A percentile compares a stretch with the other conserved stretches of the same genome.
Evolutionary conservation across 2,329 filamentous ascomycete genomes (phyloP).

Genomic region (Aspergillus ruber): DNA sequence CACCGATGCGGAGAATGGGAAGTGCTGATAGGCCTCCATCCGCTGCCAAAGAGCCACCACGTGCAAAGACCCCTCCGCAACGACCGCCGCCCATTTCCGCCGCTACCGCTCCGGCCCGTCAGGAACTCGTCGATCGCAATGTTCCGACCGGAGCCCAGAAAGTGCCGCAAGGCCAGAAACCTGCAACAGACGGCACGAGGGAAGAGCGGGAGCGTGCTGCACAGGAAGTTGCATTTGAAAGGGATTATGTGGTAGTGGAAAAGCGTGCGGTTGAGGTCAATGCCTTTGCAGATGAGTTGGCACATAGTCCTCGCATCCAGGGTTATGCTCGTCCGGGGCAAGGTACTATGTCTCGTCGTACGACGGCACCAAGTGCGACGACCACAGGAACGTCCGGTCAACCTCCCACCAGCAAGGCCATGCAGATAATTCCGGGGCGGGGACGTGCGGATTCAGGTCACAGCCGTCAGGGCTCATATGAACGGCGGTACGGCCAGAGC

Average conservation of each 20-base stretch:
- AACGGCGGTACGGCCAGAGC: slow-evolving; percentile 66
- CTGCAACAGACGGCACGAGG: slow-evolving; percentile 19
- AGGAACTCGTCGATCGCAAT: slow-evolving; percentile 30
- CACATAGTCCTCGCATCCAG: slow-evolving; percentile 66
- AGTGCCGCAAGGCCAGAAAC: slow-evolving; percentile 43
- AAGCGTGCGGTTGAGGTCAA: slow-evolving; percentile 95
- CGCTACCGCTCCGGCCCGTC: slow-evolving; percentile 36
- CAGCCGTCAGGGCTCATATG: slow-evolving; percentile 72
- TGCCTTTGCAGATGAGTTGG: slow-evolving; percentile 90
- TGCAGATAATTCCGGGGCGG: slow-evolving; percentile 66
- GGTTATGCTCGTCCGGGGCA: slow-evolving; percentile 48
- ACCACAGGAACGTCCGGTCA: slow-evolving; percentile 63
- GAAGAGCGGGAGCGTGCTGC: slow-evolving; percentile 60
- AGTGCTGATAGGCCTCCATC: slow-evolving; percentile 28
- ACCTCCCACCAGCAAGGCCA: slow-evolving; percentile 61
- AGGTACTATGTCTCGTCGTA: slow-evolving; percentile 62
- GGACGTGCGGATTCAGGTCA: slow-evolving; percentile 55
- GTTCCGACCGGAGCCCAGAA: slow-evolving; percentile 44
- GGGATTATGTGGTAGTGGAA: slow-evolving; percentile 93
- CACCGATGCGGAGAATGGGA: slow-evolving; percentile 26
- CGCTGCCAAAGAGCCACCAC: slow-evolving; percentile 19
- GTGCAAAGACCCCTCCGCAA: slow-evolving; percentile 21
- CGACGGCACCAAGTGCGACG: slow-evolving; percentile 69
- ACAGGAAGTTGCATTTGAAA: slow-evolving; percentile 82
- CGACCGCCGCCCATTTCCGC: slow-evolving; percentile 29